phyloP scores from a whole-genome alignment of 2,329 filamentous ascomycete species.

The Colletotrichum theobromicola region DNA sequence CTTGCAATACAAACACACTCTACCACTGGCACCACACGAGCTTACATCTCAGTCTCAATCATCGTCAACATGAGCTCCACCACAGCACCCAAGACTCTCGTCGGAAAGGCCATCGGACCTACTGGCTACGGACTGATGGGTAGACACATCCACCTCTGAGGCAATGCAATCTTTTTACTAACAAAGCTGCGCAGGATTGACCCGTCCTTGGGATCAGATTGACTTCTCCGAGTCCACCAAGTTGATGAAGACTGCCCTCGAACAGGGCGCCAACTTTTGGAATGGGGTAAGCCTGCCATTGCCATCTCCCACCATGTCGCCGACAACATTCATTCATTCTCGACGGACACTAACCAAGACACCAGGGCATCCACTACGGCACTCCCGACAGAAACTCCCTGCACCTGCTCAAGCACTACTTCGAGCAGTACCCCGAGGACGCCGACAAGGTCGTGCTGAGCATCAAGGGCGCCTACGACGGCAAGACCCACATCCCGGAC shows the following conservation, averaged over 20 bases:
- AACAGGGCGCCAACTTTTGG: slow-evolving; percentile 21
- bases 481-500: slow-evolving; percentile 34
- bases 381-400: slow-evolving; percentile 53
- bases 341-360: accelerated
- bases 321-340: neutral
- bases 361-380: slow-evolving; percentile 48
- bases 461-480: slow-evolving; percentile 55
- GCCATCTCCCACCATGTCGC: neutral
- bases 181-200: neutral
- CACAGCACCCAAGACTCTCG: neutral
- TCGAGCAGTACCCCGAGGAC: slow-evolving; percentile 59
- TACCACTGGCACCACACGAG: neutral
- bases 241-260: slow-evolving; percentile 21
- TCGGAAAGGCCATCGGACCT: neutral
- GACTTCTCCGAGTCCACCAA: neutral
- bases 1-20: neutral
- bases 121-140: neutral
- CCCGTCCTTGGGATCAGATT: neutral
- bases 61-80: neutral
- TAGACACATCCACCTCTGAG: neutral
- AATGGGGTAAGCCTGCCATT: neutral
- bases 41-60: neutral
- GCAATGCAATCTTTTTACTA: accelerated
- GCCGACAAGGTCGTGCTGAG: slow-evolving; percentile 59
- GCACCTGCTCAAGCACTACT: slow-evolving; percentile 58